A percentile compares a stretch with the other conserved stretches of the same genome.
These are phyloP conservation scores for Aspergillus eucalypticola DNA, from an alignment of 2,329 filamentous ascomycete genomes.

Conservation along the genomic window DNA sequence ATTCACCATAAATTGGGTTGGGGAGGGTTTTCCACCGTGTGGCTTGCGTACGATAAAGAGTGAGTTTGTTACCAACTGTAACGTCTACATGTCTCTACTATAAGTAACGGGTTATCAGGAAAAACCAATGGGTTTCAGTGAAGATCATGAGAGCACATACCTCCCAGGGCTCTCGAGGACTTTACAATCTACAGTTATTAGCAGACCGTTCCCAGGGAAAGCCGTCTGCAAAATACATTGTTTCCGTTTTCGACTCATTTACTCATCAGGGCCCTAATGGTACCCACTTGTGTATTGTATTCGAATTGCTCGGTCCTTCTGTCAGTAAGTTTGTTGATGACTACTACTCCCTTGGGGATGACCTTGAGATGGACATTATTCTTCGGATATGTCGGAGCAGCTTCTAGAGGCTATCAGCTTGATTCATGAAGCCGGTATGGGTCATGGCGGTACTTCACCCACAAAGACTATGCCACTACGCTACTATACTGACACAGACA, in stretches of 20 bases:
- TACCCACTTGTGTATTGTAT: conserved; percentile 36
- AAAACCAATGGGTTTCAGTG: conserved; percentile 32
- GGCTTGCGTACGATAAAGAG: conserved; percentile 43
- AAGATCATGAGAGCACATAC: conserved; percentile 34
- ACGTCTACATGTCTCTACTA: too few relatives aligned
- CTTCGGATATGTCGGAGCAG: conserved; percentile 33
- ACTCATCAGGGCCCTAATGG: conserved; percentile 37
- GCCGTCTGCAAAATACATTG: conserved; percentile 27
- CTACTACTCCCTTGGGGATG: conserved; percentile 21
- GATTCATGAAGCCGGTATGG: conserved; percentile 30
- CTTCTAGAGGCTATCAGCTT: conserved; percentile 29
- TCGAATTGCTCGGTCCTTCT: conserved; percentile 34
- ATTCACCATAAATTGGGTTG: conserved; percentile 50
- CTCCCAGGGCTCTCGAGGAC: conserved; percentile 22
- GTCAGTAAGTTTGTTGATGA: conserved; percentile 27
- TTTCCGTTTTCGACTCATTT: conserved; percentile 35
- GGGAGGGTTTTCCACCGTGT: conserved; percentile 50
- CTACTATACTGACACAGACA: neutral
- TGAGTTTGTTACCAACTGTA: conserved; percentile 7
- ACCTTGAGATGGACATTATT: conserved; percentile 25
- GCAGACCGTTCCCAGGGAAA: conserved; percentile 11
- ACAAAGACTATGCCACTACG: too few relatives aligned
- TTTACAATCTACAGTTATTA: conserved; percentile 20
- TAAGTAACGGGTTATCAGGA: neutral
- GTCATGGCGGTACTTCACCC: conserved; percentile 29